Percentiles rank a stretch among this genome's conserved stretches.
These are phyloP conservation scores for Neurospora sp. DNA, from an alignment of 495 filamentous ascomycete species.

Conservation along the genomic window DNA sequence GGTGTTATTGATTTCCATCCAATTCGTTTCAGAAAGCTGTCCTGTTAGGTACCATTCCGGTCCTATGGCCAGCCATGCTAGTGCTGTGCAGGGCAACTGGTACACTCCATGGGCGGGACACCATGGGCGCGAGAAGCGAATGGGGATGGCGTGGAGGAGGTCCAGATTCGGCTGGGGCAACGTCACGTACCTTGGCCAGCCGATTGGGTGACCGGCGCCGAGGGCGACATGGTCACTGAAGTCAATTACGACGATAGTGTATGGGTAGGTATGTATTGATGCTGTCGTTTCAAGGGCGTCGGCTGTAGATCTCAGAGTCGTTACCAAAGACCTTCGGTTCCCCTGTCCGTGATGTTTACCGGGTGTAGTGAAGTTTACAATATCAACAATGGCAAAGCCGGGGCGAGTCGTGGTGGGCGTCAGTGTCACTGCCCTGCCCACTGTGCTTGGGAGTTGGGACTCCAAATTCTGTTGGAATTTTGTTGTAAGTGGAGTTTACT, in stretches of 20 bases:
- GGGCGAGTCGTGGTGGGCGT: background rate
- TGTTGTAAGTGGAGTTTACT: background rate
- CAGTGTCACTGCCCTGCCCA: background rate
- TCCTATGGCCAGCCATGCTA: background rate
- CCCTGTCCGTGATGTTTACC: background rate
- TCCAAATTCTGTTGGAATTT: background rate
- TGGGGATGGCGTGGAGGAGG: background rate
- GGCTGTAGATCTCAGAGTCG: background rate
- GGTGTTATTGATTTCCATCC: background rate
- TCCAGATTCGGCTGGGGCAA: background rate
- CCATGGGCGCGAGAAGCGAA: background rate
- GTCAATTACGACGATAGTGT: background rate
- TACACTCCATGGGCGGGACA: background rate
- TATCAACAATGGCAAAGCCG: background rate
- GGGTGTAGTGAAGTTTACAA: background rate
- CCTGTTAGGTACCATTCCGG: background rate
- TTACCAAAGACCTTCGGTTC: background rate
- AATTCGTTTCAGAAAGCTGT: background rate
- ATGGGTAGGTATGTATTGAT: background rate
- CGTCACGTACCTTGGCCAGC: constrained; percentile 14
- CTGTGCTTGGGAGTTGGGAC: background rate
- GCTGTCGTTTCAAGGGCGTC: background rate
- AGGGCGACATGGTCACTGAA: constrained; percentile 18
- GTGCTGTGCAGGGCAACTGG: background rate
- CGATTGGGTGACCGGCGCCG: constrained; percentile 17